Percentiles rank a stretch among this genome's conserved stretches.
Evolutionary conservation across 805 yeast genomes (phyloP).

Genomic region (Sugiyamaella marilandica): DNA sequence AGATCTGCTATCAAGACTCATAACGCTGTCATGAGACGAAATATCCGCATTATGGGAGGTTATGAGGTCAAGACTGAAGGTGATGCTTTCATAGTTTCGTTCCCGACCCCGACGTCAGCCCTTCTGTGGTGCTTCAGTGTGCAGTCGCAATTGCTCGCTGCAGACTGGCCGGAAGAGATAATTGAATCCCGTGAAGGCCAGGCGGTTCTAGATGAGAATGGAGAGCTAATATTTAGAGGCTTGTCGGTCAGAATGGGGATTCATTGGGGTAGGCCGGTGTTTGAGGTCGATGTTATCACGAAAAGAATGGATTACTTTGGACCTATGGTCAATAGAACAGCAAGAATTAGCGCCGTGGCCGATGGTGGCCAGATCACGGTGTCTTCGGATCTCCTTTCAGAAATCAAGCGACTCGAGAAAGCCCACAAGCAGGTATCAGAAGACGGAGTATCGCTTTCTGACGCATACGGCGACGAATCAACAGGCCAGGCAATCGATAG

Average conservation of each 20-base stretch:
- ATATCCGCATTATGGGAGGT: slow-evolving; percentile 87
- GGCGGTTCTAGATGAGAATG: slow-evolving; percentile 60
- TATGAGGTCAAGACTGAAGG: slow-evolving; percentile 99
- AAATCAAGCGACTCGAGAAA: slow-evolving; percentile 45
- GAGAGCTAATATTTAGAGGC: slow-evolving; percentile 71
- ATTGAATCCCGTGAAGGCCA: slow-evolving; percentile 79
- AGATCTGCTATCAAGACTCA: slow-evolving; percentile 93
- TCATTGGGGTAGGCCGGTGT: slow-evolving; percentile 97
- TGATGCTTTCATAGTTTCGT: slow-evolving; percentile 97
- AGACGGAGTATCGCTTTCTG: slow-evolving; percentile 31
- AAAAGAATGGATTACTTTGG: slow-evolving; percentile 98
- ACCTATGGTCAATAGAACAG: slow-evolving; percentile 94
- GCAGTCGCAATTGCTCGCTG: slow-evolving; percentile 73
- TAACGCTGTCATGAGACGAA: slow-evolving; percentile 90
- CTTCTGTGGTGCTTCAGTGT: slow-evolving; percentile 92
- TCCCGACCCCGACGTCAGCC: slow-evolving; percentile 88
- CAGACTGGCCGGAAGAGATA: slow-evolving; percentile 96
- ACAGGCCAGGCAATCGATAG: slow-evolving; percentile 56
- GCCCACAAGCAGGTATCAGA: slow-evolving; percentile 32
- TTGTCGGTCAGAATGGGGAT: slow-evolving; percentile 96
- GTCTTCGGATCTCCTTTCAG: slow-evolving; percentile 74
- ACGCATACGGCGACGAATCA: slow-evolving; percentile 41
- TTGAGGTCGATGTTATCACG: slow-evolving; percentile 91
- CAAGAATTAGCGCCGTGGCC: slow-evolving; percentile 89
- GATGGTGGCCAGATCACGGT: slow-evolving; percentile 97